Base-by-base conservation (phyloP, 345 rosid genomes). In the Populus tremula region DNA sequence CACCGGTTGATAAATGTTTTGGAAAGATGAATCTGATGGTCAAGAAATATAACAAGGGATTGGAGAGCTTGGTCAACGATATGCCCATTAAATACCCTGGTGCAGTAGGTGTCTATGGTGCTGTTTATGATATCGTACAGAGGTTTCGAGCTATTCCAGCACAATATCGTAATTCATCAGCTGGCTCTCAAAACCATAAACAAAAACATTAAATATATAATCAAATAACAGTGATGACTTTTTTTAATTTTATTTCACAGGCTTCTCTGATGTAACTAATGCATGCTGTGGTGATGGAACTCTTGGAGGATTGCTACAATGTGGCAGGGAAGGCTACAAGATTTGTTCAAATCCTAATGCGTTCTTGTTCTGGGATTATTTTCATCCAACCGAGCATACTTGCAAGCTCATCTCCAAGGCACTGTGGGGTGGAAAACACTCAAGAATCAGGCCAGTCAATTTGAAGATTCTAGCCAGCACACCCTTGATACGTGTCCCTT, bases 341-440 rank as follows among this genome's bases (percentile, higher is more conserved):
- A 72, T 84, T 41, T 92, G 92, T 78, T 45, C 45, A 23, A 85
- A 89, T 50, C 86, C 88, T 12, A 70, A 82, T 0, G 65, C 47
- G 71, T 88, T 73, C 71, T 18, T 92, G 77, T 92, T 89, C 69
- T 85, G 91, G 94, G 97, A 92, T 75, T 89, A 84, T 69, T 90
- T 87, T 73, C 94, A 89, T 83, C 94, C 92, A 1, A 81, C 90
- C 2, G 90, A 90, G 63, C 88, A 78, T 10, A 53, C 91, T 69
- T 87, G 82, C 84, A 76, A 77, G 12, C 90, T 88, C 74, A 84
- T 88, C 71, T 85, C 92, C 78, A 83, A 76, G 85, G 89, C 90
- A 12, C 82, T 87, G 36, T 88, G 91, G 90, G 61, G 59, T 10
- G 93, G 94, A 21, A 81, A 80, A 25, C 78, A 53, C 25, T 74